Evolutionary conservation across 257 asterid genomes (phyloP), one percentile per base, ranked within the genome.

Genomic region (Osmanthus fragrans): DNA sequence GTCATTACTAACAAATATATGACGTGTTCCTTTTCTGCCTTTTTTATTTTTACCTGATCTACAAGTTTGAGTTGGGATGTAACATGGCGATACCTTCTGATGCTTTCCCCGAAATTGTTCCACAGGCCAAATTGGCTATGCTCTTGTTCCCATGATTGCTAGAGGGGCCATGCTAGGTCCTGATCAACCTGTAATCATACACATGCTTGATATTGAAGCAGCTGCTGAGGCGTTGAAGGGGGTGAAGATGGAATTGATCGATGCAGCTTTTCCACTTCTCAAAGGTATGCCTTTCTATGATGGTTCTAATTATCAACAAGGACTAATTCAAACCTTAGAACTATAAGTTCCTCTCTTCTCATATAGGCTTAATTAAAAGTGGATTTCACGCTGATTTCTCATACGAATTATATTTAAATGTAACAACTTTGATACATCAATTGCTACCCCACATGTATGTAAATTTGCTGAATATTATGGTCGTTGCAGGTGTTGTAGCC

Each of bases 231-330:
- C 90, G 18, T 77, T 93, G 71, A 79, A 90, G 15, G 96, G 87
- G 12, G 84, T 94, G 4, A 84, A 88, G 81, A 90, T 92, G 97
- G 97, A 94, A 80, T 77, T 94, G 68, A 81, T 86, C 32, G 98
- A 94, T 86, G 86, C 95, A 36, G 97, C 98, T 74, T 89, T 92
- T 51, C 97, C 98, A 60, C 98, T 94, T 71, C 91, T 94, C 76
- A 85, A 88, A 89, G 97, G 98, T 84, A 75, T 25, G 16, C 12
- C 7, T 56, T 49, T 58, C 29, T 6, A 58, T 58, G 29, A 21
- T 13, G 66, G 7, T 58, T 58, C 15, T 58, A 21, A 21, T 58
- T 58, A 29, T 5, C 16, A 42, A 42, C 16, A 42, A 42, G 49
- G 16, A 42, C 16, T 42, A 42, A 42, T 42, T 11, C 51, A 42